Conservation (phyloP, 2,329 filamentous ascomycete species). For the Cordyceps javanica region DNA sequence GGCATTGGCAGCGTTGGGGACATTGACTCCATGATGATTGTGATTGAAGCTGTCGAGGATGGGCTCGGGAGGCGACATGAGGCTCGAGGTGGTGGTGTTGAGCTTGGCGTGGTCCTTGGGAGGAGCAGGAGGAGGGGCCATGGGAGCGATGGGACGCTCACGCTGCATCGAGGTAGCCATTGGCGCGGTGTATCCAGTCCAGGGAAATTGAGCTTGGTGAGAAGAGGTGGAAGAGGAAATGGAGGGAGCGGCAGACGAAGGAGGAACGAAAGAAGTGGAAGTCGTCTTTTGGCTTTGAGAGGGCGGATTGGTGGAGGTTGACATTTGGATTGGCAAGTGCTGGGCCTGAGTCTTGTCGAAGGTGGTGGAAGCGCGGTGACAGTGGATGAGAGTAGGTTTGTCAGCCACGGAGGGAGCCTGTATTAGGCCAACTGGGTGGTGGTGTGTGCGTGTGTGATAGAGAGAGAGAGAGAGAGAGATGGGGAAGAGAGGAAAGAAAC, state of each 20-base stretch:
- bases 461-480: too few species aligned
- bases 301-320: too few species aligned
- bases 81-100: conserved; percentile 39
- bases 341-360: conserved; percentile 9
- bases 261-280: too few species aligned
- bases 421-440: neutral
- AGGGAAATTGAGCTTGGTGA: neutral
- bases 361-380: conserved; percentile 7
- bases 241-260: conserved; percentile 8
- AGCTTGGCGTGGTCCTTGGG: conserved; percentile 32
- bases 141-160: conserved; percentile 24
- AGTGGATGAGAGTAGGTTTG: conserved; percentile 6
- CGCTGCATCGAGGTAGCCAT: conserved; percentile 14
- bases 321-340: neutral
- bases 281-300: too few species aligned
- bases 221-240: conserved; percentile 6
- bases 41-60: conserved; percentile 47
- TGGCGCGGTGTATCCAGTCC: conserved; percentile 2
- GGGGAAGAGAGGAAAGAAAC: too few species aligned
- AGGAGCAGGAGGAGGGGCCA: conserved; percentile 22
- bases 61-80: conserved; percentile 59
- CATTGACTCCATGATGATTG: neutral
- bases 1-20: conserved; percentile 14
- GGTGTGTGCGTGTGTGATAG: neutral
- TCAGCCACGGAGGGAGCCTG: conserved; percentile 7